These are phyloP conservation scores for Aspergillus hortae DNA, from an alignment of 2,329 filamentous ascomycete genomes.

Conservation along the genomic window DNA sequence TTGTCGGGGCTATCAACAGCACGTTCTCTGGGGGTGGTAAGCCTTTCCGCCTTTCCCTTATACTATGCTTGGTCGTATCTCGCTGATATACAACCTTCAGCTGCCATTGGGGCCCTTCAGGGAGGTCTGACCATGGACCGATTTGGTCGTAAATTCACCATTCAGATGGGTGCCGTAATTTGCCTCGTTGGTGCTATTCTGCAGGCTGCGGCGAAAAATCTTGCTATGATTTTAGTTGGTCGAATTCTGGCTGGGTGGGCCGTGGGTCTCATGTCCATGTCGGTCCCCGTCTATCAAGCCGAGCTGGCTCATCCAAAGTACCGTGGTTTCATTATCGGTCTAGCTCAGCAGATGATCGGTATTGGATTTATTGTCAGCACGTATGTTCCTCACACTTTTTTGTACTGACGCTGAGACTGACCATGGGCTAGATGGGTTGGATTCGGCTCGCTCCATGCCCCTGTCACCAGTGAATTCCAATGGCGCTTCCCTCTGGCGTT, in stretches of 20 bases:
- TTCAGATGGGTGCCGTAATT: constrained; percentile 58
- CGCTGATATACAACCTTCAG: constrained; percentile 11
- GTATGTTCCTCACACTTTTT: constrained; percentile 16
- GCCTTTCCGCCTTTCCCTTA: background rate
- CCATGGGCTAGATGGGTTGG: constrained; percentile 40
- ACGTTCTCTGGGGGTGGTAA: constrained; percentile 58
- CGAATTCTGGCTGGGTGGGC: constrained; percentile 50
- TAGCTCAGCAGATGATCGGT: constrained; percentile 45
- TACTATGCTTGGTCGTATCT: background rate
- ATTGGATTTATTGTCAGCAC: constrained; percentile 45
- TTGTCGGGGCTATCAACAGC: constrained; percentile 61
- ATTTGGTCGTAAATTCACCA: constrained; percentile 57
- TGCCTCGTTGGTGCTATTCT: constrained; percentile 57
- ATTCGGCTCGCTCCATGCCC: constrained; percentile 43
- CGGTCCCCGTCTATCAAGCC: constrained; percentile 61
- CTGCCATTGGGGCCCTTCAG: constrained; percentile 52
- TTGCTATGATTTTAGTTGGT: constrained; percentile 56
- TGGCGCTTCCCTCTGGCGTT: constrained; percentile 35
- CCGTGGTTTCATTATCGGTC: constrained; percentile 48
- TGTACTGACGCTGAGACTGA: background rate
- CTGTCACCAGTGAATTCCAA: constrained; percentile 29
- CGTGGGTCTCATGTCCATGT: constrained; percentile 46
- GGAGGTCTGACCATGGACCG: constrained; percentile 59
- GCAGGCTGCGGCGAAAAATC: constrained; percentile 55
- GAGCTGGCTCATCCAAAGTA: constrained; percentile 59